Evolutionary conservation across 2,329 filamentous ascomycete species (phyloP), one percentile per base, ranked within the genome.

Genomic region (Thermothelomyces thermophilus): DNA sequence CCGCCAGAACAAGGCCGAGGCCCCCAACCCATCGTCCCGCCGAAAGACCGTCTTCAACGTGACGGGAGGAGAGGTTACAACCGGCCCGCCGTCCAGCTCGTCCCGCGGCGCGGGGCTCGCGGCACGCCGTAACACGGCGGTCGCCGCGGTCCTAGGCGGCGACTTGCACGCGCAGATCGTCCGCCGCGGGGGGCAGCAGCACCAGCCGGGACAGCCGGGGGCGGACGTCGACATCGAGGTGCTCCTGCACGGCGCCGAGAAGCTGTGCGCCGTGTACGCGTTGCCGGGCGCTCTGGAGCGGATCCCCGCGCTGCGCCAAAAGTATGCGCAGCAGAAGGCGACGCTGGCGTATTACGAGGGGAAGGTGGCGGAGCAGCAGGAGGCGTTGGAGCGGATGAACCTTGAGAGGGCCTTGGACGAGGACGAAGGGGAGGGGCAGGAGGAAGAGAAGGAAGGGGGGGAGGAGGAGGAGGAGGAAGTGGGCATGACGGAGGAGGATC

Each of bases 261-360:
- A 90, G 73, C 77, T 97, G 26, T 90, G 90, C 59, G 79, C 79
- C 39, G 90, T 96, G 24, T 97, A 96, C 64, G 85, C 88, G 30
- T 77, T 95, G 24, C 79, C 86, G 0, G 90, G 90, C 4, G 88
- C 87, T 4, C 67, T 77, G 14, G 88, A 95, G 62, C 79, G 83
- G 54, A 94, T 97, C 57, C 73, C 81, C 0, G 74, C 75, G 35
- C 74, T 95, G 62, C 77, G 90, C 53, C 77, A 79, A 47, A 83
- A 87, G 60, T 80, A 91, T 66, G 75, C 79, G 34, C 77, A 87
- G 60, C 77, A 93, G 52, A 75, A 75, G 28, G 81, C 81, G 41
- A 95, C 90, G 19, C 74, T 93, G 61, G 79, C 78, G 10, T 86
- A 88, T 59, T 90, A 95, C 61, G 90, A 97, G 69, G 75, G 76